These are phyloP conservation scores for Aspergillus egyptiacus DNA, from an alignment of 495 filamentous ascomycete species.

Conservation along the genomic window DNA sequence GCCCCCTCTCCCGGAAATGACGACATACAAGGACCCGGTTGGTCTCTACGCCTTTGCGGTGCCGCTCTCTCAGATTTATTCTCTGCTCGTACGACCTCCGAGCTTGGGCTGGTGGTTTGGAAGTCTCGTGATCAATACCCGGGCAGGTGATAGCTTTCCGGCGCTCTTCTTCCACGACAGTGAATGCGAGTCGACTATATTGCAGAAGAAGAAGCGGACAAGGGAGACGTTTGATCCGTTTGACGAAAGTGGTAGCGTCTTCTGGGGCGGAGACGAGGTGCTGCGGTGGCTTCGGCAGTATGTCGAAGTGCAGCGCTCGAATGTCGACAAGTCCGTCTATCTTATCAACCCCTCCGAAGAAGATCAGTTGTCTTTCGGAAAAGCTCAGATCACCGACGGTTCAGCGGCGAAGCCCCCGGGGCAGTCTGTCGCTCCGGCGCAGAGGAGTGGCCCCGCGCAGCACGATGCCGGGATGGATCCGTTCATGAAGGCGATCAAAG, in stretches of 20 bases:
- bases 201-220: conserved; percentile 82
- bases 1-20: conserved; percentile 75
- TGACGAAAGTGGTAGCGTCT: conserved; percentile 73
- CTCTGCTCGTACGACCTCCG: conserved; percentile 81
- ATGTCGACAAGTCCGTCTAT: conserved; percentile 81
- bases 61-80: conserved; percentile 84
- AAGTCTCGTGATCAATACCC: conserved; percentile 84
- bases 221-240: conserved; percentile 88
- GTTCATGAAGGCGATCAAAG: conserved; percentile 88
- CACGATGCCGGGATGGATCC: conserved; percentile 88
- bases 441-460: conserved; percentile 25
- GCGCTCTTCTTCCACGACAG: conserved; percentile 96
- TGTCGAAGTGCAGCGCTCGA: conserved; percentile 72
- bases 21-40: conserved; percentile 60
- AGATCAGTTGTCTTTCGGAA: conserved; percentile 76
- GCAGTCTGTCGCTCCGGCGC: conserved; percentile 24
- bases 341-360: conserved; percentile 81
- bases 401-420: conserved; percentile 27
- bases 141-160: conserved; percentile 85
- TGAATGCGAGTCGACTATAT: conserved; percentile 91
- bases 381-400: conserved; percentile 33
- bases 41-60: conserved; percentile 90
- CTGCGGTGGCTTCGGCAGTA: conserved; percentile 84
- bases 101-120: conserved; percentile 98
- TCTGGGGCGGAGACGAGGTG: conserved; percentile 97